Percentiles rank a stretch among this genome's conserved stretches.
phyloP scores from a whole-genome alignment of 805 yeast species.

The Isabelozyma pseudorhagii region DNA sequence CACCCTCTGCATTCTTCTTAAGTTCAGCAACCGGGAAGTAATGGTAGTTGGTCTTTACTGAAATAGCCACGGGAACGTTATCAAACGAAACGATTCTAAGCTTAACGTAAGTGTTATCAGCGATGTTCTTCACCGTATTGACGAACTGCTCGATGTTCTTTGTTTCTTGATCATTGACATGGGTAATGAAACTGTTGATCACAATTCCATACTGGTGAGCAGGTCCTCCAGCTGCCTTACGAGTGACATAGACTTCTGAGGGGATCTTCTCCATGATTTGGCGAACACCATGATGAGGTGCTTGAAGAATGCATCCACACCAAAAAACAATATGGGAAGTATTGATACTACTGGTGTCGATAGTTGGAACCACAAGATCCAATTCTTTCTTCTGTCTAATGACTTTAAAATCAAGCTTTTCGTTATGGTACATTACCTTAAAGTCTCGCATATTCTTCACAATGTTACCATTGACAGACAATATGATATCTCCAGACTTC shows the following conservation, averaged over 20 bases:
- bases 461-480: constrained; percentile 63
- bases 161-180: constrained; percentile 75
- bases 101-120: constrained; percentile 79
- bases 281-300: constrained; percentile 90
- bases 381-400: constrained; percentile 69
- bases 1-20: constrained; percentile 45
- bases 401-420: constrained; percentile 53
- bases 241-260: constrained; percentile 78
- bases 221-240: constrained; percentile 78
- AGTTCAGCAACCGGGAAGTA: constrained; percentile 76
- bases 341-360: constrained; percentile 51
- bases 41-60: constrained; percentile 83
- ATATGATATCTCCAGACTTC: constrained; percentile 70
- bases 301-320: constrained; percentile 81
- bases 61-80: constrained; percentile 80
- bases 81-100: constrained; percentile 81
- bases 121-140: constrained; percentile 61
- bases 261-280: constrained; percentile 78
- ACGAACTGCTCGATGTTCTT: constrained; percentile 67
- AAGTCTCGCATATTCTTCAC: constrained; percentile 69
- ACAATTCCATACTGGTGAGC: constrained; percentile 78
- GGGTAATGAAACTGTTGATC: constrained; percentile 83
- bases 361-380: constrained; percentile 62
- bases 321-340: constrained; percentile 72
- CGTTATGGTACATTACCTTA: constrained; percentile 44